Conservation (phyloP, 2,329 filamentous ascomycete genomes). For the Aspergillus ibericus region DNA sequence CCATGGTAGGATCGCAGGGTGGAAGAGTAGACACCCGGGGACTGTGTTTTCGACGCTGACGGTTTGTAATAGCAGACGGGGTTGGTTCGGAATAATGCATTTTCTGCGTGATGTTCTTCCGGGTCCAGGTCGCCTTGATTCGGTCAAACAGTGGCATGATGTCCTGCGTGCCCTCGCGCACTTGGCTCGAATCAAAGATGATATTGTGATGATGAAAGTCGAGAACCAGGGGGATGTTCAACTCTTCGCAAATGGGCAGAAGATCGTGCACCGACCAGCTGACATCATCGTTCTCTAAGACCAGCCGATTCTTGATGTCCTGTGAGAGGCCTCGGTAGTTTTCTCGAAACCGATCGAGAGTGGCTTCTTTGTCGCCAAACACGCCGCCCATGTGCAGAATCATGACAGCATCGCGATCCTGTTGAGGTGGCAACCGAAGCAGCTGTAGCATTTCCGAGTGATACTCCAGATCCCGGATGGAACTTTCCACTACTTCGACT, state of each 20-base stretch:
- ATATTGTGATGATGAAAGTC: constrained; percentile 98
- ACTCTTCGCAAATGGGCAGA: constrained; percentile 83
- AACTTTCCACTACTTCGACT: constrained; percentile 70
- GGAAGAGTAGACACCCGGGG: constrained; percentile 76
- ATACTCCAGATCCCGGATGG: constrained; percentile 80
- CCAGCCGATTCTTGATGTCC: constrained; percentile 74
- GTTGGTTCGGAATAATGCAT: constrained; percentile 94
- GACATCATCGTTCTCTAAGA: constrained; percentile 93
- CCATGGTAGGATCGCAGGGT: constrained; percentile 79
- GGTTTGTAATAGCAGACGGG: constrained; percentile 71
- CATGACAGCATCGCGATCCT: constrained; percentile 85
- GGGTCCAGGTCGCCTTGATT: constrained; percentile 79
- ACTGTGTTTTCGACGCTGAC: constrained; percentile 81
- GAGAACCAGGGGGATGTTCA: constrained; percentile 89
- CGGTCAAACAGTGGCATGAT: constrained; percentile 73
- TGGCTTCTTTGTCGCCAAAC: constrained; percentile 81
- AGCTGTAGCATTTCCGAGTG: constrained; percentile 82
- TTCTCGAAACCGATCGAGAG: constrained; percentile 72
- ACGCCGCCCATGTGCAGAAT: constrained; percentile 90
- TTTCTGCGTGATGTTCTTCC: constrained; percentile 84
- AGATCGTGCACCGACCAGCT: constrained; percentile 90
- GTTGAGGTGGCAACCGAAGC: constrained; percentile 73
- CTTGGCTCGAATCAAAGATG: constrained; percentile 68
- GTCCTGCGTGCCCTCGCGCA: constrained; percentile 82
- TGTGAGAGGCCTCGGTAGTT: constrained; percentile 69